Evolutionary conservation across 441 rosid genomes (phyloP).

Genomic region (Adansonia madagascariensis): DNA sequence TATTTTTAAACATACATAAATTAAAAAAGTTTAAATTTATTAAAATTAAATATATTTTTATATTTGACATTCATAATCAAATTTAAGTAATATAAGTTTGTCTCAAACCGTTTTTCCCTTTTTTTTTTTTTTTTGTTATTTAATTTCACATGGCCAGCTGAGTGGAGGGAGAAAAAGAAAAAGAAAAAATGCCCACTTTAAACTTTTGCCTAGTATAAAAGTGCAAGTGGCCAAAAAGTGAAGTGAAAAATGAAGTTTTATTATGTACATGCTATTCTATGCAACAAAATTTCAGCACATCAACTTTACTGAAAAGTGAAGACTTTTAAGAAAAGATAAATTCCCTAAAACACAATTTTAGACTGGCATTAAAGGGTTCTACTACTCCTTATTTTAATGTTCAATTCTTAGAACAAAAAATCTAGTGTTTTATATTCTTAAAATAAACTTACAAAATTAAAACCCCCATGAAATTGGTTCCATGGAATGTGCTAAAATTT

Average conservation of each 20-base stretch:
- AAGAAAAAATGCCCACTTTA: background rate
- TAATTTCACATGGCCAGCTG: constrained; percentile 26
- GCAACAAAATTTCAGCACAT: constrained; percentile 1
- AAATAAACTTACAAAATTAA: too few species aligned
- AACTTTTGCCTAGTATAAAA: background rate
- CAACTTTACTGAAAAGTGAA: constrained; percentile 22
- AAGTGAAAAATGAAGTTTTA: background rate
- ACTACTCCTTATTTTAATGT: constrained; percentile 3
- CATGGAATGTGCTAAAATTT: background rate
- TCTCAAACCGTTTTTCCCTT: background rate
- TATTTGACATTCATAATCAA: too few species aligned
- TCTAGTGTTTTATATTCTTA: too few species aligned
- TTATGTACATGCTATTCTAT: background rate
- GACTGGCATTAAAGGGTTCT: background rate
- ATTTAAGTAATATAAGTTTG: too few species aligned
- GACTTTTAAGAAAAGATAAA: constrained; percentile 9
- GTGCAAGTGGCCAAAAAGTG: constrained; percentile 25
- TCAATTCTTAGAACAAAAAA: background rate
- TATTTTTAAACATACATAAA: too few species aligned
- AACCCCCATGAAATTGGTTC: too few species aligned
- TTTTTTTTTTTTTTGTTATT: background rate
- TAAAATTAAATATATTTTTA: too few species aligned
- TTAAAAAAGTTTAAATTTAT: too few species aligned
- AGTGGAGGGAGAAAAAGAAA: background rate
- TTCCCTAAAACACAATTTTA: constrained; percentile 8